Evolutionary conservation across 805 yeast species (phyloP), one percentile per base, ranked within the genome.

Genomic region (Cyberlindnera maclurae): DNA sequence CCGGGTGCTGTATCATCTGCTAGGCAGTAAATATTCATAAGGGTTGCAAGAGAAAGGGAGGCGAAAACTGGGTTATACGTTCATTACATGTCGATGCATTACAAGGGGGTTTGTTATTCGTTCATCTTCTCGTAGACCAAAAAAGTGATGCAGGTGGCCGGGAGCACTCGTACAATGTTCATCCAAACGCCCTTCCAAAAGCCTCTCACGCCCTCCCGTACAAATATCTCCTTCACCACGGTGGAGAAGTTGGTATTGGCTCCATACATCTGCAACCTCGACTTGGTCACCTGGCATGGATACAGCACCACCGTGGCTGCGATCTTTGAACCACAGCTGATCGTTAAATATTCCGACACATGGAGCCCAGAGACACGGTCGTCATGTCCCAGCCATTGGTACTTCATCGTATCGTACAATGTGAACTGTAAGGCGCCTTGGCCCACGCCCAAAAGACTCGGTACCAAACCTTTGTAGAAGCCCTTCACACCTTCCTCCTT

Each of bases 91-190:
- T 15, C 20, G 34, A n/a, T 12, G 34, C 13, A 16, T 26, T n/a
- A 13, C 9, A 4, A 11, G 15, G 7, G 9, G 10, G 20, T 13
- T 32, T 13, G 15, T n/a, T 27, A 34, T 37, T 38, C 55, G 37
- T 63, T 70, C 45, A 75, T 64, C 29, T 71, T 67, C 55, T 93
- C 98, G 53, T 93, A 93, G 5, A 83, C 83, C 5, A 82, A 67
- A 56, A 93, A 87, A 0, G 97, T 93, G 11, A 89, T 73, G 54
- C 96, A 84, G 4, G 97, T 89, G 2, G 96, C 88, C 0, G 98
- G 98, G 4, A 93, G 70, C 1, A 90, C 96, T 34, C 97, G 67
- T 2, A 84, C 42, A 13, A 90, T 55, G 46, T 88, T 89, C 2
- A 95, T 82, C 2, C 76, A 62, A 13, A 93, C 59, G 0, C 98